These are phyloP conservation scores for Phragmites australis DNA, from an alignment of 176 grass and related monocot species.

Conservation along the genomic window DNA sequence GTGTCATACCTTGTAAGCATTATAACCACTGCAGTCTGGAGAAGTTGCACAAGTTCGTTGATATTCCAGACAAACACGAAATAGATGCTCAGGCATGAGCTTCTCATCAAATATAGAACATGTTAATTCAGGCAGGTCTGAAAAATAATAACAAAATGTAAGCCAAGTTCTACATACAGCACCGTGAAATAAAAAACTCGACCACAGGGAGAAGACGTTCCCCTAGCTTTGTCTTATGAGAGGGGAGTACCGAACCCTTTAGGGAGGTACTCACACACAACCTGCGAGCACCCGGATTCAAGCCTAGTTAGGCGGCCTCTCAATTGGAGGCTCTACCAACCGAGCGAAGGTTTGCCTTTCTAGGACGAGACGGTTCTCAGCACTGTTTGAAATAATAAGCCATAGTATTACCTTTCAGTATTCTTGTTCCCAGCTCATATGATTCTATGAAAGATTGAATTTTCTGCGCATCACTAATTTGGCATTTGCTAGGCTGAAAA, in stretches of 20 bases:
- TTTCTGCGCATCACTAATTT: constrained; percentile 64
- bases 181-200: no score
- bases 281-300: no score
- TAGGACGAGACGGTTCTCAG: no score
- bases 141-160: constrained; percentile 38
- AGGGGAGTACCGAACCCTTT: no score
- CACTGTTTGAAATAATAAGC: constrained; percentile 35
- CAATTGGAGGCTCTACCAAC: no score
- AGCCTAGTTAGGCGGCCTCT: no score
- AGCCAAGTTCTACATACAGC: constrained; percentile 27
- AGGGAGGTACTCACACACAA: no score
- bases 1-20: constrained; percentile 71
- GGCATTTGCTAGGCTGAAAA: constrained; percentile 54
- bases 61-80: constrained; percentile 77
- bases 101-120: constrained; percentile 75
- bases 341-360: no score
- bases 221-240: no score
- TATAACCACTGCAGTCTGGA: constrained; percentile 50
- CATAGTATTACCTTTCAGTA: constrained; percentile 70
- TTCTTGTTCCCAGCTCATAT: constrained; percentile 69
- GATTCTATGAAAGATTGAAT: constrained; percentile 76
- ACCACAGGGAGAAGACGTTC: no score
- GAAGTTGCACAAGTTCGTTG: constrained; percentile 43
- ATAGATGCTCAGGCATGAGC: constrained; percentile 77
- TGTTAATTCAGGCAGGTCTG: constrained; percentile 62